Evolutionary conservation across 306 rosid genomes (phyloP), one percentile per base, ranked within the genome.

Genomic region (Heteromeles arbutifolia): DNA sequence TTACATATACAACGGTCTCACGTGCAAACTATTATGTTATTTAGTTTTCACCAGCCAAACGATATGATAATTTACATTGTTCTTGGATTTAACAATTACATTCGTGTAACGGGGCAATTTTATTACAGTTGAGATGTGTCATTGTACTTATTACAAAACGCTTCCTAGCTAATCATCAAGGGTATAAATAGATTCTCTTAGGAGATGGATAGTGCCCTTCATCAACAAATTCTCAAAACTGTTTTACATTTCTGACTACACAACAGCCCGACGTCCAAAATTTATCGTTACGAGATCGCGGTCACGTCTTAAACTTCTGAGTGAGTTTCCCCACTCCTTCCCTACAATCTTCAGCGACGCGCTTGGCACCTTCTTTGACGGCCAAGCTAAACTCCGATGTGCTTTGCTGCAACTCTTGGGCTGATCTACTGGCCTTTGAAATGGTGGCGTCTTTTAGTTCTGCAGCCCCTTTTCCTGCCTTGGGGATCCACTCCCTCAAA

Each of bases 261-360:
- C 72, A 24, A 24, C 53, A 37, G 77, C 81, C 67, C 31, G 50
- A 64, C 50, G 19, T 22, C 57, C 77, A 41, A 56, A 45, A 59
- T 14, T 69, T 69, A 54, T 63, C 65, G 8, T 70, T 5, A 34
- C 52, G 70, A 15, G 69, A 29, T 39, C 66, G 41, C 24, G 52
- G 74, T 91, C 83, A 92, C 62, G 93, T 83, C 85, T 87, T 92
- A 81, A 96, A 92, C 87, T 86, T 95, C 62, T 90, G 98, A 75
- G 91, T 83, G 75, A 96, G 84, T 84, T 88, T 96, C 87, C 84
- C 98, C 22, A 96, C 98, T 61, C 97, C 98, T 78, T 85, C 99
- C 86, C 90, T 89, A 77, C 97, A 95, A 74, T 92, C 97, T 56
- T 87, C 93, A 0, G 86, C 97, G 14, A 88, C 88, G 19, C 93